A percentile compares a stretch with the other conserved stretches of the same genome.
Evolutionary conservation across 148 eudicot species (phyloP).

Genomic region (Linanthus parryae): DNA sequence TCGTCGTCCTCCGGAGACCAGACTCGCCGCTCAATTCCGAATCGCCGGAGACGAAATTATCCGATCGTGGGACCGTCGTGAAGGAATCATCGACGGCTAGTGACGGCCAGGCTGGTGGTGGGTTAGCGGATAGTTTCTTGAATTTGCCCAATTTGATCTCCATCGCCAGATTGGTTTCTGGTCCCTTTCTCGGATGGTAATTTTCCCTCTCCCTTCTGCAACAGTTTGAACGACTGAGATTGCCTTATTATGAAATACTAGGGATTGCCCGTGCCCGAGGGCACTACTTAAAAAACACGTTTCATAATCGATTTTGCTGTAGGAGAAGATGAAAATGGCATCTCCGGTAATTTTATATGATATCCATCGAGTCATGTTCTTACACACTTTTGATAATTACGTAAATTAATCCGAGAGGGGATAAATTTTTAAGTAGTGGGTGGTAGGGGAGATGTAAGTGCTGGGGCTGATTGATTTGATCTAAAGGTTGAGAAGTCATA

Average conservation of each 20-base stretch:
- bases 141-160: conserved; percentile 9
- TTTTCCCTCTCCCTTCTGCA: not conserved
- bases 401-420: too few relatives aligned
- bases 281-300: too few relatives aligned
- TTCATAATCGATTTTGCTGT: too few relatives aligned
- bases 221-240: too few relatives aligned
- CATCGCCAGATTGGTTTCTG: conserved; percentile 15
- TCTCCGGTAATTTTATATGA: too few relatives aligned
- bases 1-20: conserved; percentile 34
- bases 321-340: too few relatives aligned
- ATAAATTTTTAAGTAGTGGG: too few relatives aligned
- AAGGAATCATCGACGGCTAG: conserved; percentile 7
- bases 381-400: too few relatives aligned
- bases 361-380: too few relatives aligned
- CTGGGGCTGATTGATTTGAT: not conserved
- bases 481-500: not conserved
- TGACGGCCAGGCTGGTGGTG: conserved; percentile 15
- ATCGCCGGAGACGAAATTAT: conserved; percentile 23
- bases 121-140: conserved; percentile 31
- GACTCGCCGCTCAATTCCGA: conserved; percentile 13
- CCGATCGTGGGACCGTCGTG: conserved; percentile 24
- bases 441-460: too few relatives aligned
- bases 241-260: too few relatives aligned
- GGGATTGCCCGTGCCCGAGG: too few relatives aligned
- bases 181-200: conserved; percentile 83